phyloP scores from a whole-genome alignment of 139 green algal species.

The Volvox africanus region DNA sequence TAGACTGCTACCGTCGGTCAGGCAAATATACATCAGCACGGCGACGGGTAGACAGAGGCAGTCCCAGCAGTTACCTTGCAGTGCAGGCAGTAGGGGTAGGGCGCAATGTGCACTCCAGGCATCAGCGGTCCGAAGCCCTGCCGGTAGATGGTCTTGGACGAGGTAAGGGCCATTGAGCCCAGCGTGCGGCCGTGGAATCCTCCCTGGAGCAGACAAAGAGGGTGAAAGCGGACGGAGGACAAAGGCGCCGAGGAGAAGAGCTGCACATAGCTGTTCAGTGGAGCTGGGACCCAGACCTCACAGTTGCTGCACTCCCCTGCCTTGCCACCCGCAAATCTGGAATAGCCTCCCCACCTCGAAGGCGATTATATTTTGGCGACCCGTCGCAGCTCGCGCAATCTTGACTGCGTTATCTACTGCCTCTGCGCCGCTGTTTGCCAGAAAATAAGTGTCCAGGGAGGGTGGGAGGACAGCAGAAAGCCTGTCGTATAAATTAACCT shows the following conservation, averaged over 20 bases:
- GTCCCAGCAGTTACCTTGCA: constrained; percentile 66
- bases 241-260: too few relatives aligned
- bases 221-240: too few relatives aligned
- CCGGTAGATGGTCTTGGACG: constrained; percentile 83
- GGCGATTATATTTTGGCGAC: constrained; percentile 81
- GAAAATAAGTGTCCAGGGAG: constrained; percentile 19
- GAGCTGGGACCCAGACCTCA: too few relatives aligned
- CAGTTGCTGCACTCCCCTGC: too few relatives aligned
- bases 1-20: too few relatives aligned
- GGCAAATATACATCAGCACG: too few relatives aligned
- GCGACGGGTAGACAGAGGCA: too few relatives aligned
- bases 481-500: constrained; percentile 35
- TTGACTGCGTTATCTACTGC: constrained; percentile 92
- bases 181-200: constrained; percentile 87
- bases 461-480: constrained; percentile 34
- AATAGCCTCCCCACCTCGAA: constrained; percentile 75
- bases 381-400: constrained; percentile 81
- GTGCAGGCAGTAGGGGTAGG: constrained; percentile 91
- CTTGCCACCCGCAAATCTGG: too few relatives aligned
- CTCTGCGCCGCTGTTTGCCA: constrained; percentile 73
- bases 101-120: constrained; percentile 72
- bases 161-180: constrained; percentile 87
- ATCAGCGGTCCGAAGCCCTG: constrained; percentile 82
- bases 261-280: too few relatives aligned
- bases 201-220: constrained; percentile 52